A percentile compares a stretch with the other conserved stretches of the same genome.
These are phyloP conservation scores for Penicillium alfredii DNA, from an alignment of 495 filamentous ascomycete genomes.

Conservation along the genomic window DNA sequence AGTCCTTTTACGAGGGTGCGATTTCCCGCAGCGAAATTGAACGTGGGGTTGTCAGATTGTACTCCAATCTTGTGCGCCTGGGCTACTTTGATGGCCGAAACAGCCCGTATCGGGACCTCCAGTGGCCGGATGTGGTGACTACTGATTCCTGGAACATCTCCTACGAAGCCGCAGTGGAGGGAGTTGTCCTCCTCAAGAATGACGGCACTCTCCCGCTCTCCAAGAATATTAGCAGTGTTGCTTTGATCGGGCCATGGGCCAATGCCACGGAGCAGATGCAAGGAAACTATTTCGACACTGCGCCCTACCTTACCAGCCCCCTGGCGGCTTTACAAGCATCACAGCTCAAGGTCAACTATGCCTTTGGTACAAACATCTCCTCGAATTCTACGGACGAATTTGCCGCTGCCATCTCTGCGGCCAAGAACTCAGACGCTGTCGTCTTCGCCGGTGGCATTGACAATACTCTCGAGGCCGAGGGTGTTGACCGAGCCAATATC, in stretches of 20 bases:
- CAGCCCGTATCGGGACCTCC: conserved; percentile 44
- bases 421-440: conserved; percentile 47
- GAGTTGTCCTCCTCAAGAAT: conserved; percentile 58
- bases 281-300: conserved; percentile 53
- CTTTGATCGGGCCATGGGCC: conserved; percentile 54
- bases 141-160: conserved; percentile 50
- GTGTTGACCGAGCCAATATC: conserved; percentile 48
- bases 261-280: conserved; percentile 55
- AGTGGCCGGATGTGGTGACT: conserved; percentile 47
- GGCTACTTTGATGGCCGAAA: conserved; percentile 55
- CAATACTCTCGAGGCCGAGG: conserved; percentile 50
- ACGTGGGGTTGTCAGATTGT: conserved; percentile 49
- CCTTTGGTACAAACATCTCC: conserved; percentile 37
- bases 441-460: conserved; percentile 56
- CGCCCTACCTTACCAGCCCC: conserved; percentile 52
- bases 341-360: conserved; percentile 44
- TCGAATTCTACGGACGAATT: conserved; percentile 36
- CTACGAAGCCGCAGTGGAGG: conserved; percentile 52
- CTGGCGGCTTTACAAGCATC: conserved; percentile 41
- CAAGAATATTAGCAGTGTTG: conserved; percentile 36
- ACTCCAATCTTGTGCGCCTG: conserved; percentile 47
- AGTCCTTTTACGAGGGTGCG: conserved; percentile 42
- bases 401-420: conserved; percentile 40
- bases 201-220: conserved; percentile 49
- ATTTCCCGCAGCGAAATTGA: conserved; percentile 47